Conservation (phyloP, 345 rosid genomes). For the Punica granatum region DNA sequence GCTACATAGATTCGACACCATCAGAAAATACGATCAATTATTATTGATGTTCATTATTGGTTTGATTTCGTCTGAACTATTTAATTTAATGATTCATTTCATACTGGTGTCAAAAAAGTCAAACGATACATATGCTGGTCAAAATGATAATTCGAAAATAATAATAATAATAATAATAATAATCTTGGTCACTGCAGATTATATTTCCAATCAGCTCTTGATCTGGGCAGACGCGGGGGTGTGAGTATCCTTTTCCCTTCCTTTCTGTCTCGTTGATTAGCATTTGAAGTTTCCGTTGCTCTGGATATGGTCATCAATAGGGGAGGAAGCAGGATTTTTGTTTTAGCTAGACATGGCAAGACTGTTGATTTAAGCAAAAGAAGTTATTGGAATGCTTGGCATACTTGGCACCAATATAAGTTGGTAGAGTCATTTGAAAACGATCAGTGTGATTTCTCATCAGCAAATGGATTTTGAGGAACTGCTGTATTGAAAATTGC, state of each 20-base stretch:
- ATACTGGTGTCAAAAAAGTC: no score
- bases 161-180: no score
- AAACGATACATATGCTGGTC: no score
- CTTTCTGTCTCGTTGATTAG: neutral
- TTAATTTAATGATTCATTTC: no score
- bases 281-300: neutral
- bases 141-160: no score
- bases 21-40: no score
- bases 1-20: no score
- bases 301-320: neutral
- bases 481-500: constrained; percentile 6
- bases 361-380: neutral
- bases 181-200: constrained; percentile 91
- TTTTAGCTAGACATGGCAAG: neutral
- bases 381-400: neutral
- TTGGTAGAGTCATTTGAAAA: no score
- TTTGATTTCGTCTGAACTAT: no score
- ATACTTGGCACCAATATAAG: neutral
- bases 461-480: no score
- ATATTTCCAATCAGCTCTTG: constrained; percentile 89
- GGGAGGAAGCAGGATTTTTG: neutral
- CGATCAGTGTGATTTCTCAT: no score
- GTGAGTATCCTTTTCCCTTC: constrained; percentile 38
- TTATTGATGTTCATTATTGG: no score
- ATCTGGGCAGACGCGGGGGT: constrained; percentile 67